Evolutionary conservation across 2,329 filamentous ascomycete genomes (phyloP).

Genomic region (Verticillium dahliae): DNA sequence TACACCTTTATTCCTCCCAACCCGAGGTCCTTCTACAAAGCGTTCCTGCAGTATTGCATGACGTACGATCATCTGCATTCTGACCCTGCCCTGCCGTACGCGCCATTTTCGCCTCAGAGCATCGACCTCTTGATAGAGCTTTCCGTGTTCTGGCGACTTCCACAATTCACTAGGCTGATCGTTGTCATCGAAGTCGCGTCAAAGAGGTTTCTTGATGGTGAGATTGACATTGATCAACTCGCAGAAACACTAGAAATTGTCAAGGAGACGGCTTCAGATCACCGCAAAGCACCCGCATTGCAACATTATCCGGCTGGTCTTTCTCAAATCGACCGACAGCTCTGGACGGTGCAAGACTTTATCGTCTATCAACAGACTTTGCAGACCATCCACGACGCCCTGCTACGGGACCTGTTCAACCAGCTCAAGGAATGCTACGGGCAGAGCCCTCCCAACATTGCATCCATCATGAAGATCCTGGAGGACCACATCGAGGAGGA

Average conservation of each 20-base stretch:
- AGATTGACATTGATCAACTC: conserved; percentile 73
- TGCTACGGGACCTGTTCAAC: conserved; percentile 82
- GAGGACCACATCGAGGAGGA: conserved; percentile 79
- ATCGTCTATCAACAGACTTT: conserved; percentile 69
- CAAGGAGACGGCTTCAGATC: conserved; percentile 63
- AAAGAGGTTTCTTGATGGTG: conserved; percentile 78
- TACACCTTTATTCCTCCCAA: conserved; percentile 90
- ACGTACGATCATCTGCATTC: conserved; percentile 54
- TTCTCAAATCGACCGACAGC: conserved; percentile 48
- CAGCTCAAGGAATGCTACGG: conserved; percentile 87
- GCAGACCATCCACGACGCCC: conserved; percentile 47
- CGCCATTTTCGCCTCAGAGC: conserved; percentile 67
- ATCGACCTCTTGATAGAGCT: conserved; percentile 80
- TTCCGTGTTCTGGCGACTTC: conserved; percentile 81
- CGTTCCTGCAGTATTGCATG: conserved; percentile 72
- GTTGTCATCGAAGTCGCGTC: conserved; percentile 78
- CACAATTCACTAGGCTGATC: conserved; percentile 72
- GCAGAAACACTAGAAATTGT: conserved; percentile 77
- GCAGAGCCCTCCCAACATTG: conserved; percentile 74
- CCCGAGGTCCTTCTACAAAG: conserved; percentile 74
- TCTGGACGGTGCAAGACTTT: conserved; percentile 67
- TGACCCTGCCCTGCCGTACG: conserved; percentile 40
- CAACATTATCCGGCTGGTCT: conserved; percentile 44
- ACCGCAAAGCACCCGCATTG: conserved; percentile 56
- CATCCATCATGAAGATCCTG: conserved; percentile 71